Conservation (phyloP, 1,284 basidiomycete genomes). For the Retiboletus flavoniger region DNA sequence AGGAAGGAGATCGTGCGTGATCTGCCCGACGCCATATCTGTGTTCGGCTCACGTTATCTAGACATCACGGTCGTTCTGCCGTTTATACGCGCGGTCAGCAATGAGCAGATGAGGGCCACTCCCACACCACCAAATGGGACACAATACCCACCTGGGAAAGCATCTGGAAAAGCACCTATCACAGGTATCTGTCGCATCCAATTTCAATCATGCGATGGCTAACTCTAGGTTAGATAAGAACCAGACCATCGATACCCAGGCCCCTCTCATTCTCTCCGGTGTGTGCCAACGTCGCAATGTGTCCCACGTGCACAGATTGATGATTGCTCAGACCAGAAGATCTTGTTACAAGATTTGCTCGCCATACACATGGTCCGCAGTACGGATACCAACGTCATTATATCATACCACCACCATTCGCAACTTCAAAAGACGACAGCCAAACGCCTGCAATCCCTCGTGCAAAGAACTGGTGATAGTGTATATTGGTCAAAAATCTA, state of each 20-base stretch:
- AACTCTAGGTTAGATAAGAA: slow-evolving; percentile 15
- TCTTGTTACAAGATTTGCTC: slow-evolving; percentile 36
- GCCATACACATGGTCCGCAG: slow-evolving; percentile 45
- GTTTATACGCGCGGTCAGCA: slow-evolving; percentile 42
- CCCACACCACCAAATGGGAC: slow-evolving; percentile 9
- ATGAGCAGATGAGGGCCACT: slow-evolving; percentile 5
- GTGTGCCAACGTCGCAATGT: not conserved
- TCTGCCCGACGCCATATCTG: not conserved
- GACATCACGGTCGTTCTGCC: slow-evolving; percentile 51
- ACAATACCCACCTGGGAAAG: not conserved
- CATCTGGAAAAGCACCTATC: slow-evolving; percentile 9
- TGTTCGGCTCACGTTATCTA: slow-evolving; percentile 16
- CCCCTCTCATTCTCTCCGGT: slow-evolving; percentile 42
- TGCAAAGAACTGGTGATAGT: slow-evolving; percentile 39
- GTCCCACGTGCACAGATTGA: not conserved
- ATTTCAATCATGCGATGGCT: not conserved
- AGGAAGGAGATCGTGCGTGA: slow-evolving; percentile 47
- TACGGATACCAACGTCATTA: slow-evolving; percentile 35
- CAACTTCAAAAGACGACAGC: slow-evolving; percentile 36
- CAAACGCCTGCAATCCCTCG: slow-evolving; percentile 34
- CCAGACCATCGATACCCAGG: slow-evolving; percentile 51
- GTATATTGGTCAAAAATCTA: slow-evolving; percentile 59
- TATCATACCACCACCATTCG: slow-evolving; percentile 42
- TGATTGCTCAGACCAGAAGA: slow-evolving; percentile 19
- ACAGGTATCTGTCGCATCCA: slow-evolving; percentile 21